Percentiles rank a stretch among this genome's conserved stretches.
phyloP scores from a whole-genome alignment of 345 rosid species.

The Corchorus capsularis region DNA sequence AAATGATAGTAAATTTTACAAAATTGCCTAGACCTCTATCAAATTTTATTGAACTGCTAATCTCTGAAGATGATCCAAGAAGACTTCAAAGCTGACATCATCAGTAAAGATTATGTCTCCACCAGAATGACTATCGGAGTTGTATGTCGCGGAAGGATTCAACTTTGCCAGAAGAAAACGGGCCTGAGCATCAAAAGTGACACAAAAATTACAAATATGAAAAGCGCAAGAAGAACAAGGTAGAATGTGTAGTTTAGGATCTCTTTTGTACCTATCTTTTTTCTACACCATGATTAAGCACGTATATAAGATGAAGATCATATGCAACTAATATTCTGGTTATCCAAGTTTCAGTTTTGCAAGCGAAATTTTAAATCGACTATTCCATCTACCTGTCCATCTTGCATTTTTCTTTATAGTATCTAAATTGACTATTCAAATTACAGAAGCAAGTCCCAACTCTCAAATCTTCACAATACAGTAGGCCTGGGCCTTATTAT shows the following conservation, averaged over 20 bases:
- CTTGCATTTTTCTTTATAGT: not conserved
- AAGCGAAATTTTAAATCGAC: not conserved
- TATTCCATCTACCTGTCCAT: not conserved
- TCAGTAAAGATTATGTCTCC: constrained; percentile 81
- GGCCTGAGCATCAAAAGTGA: constrained; percentile 45
- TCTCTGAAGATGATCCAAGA: constrained; percentile 93
- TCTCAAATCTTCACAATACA: not conserved
- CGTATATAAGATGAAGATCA: not conserved
- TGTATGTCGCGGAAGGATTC: constrained; percentile 82
- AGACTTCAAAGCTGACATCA: constrained; percentile 92
- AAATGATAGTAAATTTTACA: constrained; percentile 18
- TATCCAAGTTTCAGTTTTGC: constrained; percentile 2
- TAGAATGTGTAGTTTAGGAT: not conserved
- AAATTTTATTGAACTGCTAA: constrained; percentile 61
- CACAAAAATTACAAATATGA: not conserved
- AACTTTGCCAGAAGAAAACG: constrained; percentile 92
- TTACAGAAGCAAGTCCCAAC: not conserved
- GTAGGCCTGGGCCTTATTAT: not conserved
- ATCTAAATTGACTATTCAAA: not conserved
- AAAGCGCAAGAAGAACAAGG: not conserved
- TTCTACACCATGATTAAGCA: not conserved
- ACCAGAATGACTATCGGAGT: constrained; percentile 46
- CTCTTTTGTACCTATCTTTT: not conserved
- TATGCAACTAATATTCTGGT: not conserved
- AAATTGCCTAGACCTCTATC: constrained; percentile 19